phyloP scores from a whole-genome alignment of 2,329 filamentous ascomycete species.

The Penicillium sumatraense region DNA sequence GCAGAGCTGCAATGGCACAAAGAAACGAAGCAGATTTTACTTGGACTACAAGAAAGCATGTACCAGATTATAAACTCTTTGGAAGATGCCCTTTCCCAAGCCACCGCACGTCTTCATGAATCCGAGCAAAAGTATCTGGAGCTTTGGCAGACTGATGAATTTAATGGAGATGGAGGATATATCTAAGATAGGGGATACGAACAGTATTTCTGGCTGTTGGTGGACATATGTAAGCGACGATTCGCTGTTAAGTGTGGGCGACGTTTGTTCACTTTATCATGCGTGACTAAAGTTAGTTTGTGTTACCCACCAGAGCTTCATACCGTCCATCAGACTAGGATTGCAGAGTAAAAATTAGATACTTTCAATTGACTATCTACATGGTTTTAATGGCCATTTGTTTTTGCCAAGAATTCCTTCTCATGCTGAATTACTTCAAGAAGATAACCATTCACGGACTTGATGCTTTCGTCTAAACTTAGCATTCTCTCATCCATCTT shows the following conservation, averaged over 20 bases:
- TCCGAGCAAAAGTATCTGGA: neutral
- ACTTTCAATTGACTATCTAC: neutral
- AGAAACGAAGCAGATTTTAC: constrained; percentile 20
- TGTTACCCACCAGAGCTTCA: too few relatives aligned
- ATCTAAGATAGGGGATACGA: neutral
- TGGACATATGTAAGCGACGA: neutral
- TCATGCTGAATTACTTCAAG: constrained; percentile 1
- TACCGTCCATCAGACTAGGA: too few relatives aligned
- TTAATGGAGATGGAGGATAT: neutral
- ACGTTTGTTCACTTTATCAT: neutral
- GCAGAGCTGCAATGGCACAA: constrained; percentile 23
- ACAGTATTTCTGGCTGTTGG: neutral
- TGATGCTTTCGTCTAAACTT: neutral
- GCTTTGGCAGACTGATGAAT: constrained; percentile 1
- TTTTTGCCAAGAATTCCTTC: neutral
- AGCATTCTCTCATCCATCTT: neutral
- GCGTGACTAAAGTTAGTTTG: too few relatives aligned
- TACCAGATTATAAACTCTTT: constrained; percentile 10
- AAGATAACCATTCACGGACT: neutral
- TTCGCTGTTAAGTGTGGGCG: neutral
- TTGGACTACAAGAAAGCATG: constrained; percentile 16
- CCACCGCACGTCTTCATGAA: constrained; percentile 7
- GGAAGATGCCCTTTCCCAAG: constrained; percentile 13
- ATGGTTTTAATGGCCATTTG: neutral
- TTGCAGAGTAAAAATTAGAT: neutral